Evolutionary conservation across 148 eudicot genomes (phyloP), one percentile per base, ranked within the genome.

Genomic region (Vaccinium myrtillus): DNA sequence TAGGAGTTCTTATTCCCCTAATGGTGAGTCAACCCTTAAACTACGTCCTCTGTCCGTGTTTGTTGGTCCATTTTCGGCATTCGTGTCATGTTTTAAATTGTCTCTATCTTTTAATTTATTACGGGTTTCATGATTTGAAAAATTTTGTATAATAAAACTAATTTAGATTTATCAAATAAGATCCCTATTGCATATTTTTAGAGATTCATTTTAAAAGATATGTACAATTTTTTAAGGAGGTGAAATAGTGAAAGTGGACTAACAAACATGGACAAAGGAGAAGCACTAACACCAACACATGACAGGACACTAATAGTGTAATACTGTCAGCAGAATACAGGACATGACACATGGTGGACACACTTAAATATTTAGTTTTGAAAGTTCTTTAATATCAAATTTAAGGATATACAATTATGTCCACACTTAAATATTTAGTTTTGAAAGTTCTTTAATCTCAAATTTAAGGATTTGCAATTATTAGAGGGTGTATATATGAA

Each of bases 1-100:
- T 30, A 77, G 87, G 82, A 76, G 74, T 51, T 86, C 79, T 46
- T 83, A 85, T 79, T 85, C 90, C 73, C 87, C 81, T 54, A 71
- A 78, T 69, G 85, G 87, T 77, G 75, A 55, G 81, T 73, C 77
- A 43, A 73, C 77, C 39, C 77, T 73, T 8, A 69, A 69, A 69
- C 25, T 69, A 69, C 46, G 5, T 5, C 46, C 46, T 43, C 46
- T 5, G 46, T 43, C 46, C 46, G 0, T 43, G 46, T 43, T 43
- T 43, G 46, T 43, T 43, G 46, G 3, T 36, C 39, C 39, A 43
- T 43, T 43, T 43, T 5, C 46, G 46, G 46, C 46, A 43, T 43
- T 43, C 46, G 2, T 43, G 46, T 43, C 46, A 43, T 43, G 46
- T 43, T 43, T 43, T 43, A 43, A 43, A 43, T 43, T 43, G 46